A percentile compares a stretch with the other conserved stretches of the same genome.
phyloP scores from a whole-genome alignment of 2,329 filamentous ascomycete genomes.

The Endoconidiophora polonica region DNA sequence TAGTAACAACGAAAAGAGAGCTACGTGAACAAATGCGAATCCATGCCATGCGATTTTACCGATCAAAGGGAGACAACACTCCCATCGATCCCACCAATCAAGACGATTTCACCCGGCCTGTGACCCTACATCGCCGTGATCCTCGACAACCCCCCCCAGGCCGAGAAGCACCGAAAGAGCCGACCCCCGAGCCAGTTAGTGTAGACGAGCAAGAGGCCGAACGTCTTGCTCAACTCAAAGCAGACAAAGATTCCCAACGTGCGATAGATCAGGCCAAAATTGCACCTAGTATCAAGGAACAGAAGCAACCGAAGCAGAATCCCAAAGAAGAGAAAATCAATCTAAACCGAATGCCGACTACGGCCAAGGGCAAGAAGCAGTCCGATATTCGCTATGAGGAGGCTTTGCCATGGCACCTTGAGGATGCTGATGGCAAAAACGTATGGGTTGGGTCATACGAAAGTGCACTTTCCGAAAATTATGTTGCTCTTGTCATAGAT shows the following conservation, averaged over 20 bases:
- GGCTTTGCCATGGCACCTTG: constrained; percentile 86
- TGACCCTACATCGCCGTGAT: constrained; percentile 78
- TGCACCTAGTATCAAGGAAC: constrained; percentile 57
- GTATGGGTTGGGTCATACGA: constrained; percentile 89
- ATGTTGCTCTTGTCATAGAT: constrained; percentile 61
- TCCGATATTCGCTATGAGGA: constrained; percentile 75
- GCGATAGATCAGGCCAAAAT: constrained; percentile 85
- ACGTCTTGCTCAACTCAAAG: constrained; percentile 50
- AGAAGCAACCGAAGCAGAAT: constrained; percentile 39
- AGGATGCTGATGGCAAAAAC: constrained; percentile 91
- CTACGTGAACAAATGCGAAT: constrained; percentile 65
- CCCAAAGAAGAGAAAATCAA: constrained; percentile 74
- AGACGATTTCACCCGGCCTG: constrained; percentile 69
- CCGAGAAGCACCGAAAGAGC: constrained; percentile 42
- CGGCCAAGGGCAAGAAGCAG: constrained; percentile 64
- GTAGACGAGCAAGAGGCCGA: constrained; percentile 44
- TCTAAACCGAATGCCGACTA: constrained; percentile 63
- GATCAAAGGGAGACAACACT: constrained; percentile 31
- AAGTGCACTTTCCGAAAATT: constrained; percentile 69
- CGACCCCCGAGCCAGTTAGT: constrained; percentile 21
- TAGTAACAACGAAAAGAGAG: constrained; percentile 70
- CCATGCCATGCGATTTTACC: constrained; percentile 68
- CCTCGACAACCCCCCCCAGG: constrained; percentile 53
- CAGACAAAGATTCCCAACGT: constrained; percentile 69
- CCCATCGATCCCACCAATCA: constrained; percentile 53